Evolutionary conservation across 495 filamentous ascomycete genomes (phyloP).

Genomic region (Trichoderma reesei): DNA sequence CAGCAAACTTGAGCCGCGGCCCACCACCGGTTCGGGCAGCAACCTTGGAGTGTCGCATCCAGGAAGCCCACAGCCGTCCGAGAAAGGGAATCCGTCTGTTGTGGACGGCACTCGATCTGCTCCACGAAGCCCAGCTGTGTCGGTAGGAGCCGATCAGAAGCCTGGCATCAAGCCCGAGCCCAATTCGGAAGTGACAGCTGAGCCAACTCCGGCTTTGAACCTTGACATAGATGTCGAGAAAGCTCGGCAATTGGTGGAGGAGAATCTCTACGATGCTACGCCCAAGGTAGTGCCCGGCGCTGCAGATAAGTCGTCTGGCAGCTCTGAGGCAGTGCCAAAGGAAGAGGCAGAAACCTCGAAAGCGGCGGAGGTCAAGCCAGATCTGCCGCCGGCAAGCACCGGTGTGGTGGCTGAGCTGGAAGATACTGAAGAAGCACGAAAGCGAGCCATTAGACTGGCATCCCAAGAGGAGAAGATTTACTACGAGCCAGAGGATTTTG

Average conservation of each 20-base stretch:
- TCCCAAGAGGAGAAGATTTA: slow-evolving; percentile 44
- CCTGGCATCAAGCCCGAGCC: neutral
- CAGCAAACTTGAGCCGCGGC: neutral
- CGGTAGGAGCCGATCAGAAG: neutral
- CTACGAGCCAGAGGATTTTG: slow-evolving; percentile 28
- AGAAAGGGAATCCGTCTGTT: neutral
- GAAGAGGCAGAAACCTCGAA: neutral
- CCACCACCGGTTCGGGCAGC: neutral
- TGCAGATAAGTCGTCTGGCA: neutral
- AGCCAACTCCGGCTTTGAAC: neutral
- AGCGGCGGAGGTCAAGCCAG: neutral
- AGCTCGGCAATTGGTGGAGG: neutral
- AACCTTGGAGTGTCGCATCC: neutral
- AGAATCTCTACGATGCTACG: neutral
- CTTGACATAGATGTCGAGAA: neutral
- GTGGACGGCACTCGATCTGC: neutral
- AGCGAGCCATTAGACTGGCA: slow-evolving; percentile 20
- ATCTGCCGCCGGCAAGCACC: neutral
- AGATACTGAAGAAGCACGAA: slow-evolving; percentile 27
- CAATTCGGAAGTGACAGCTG: neutral
- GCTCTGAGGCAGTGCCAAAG: neutral
- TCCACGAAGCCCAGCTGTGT: neutral
- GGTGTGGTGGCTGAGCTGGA: slow-evolving; percentile 15
- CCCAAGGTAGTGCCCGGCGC: neutral
- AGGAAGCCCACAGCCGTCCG: neutral